phyloP scores from a whole-genome alignment of 2,329 filamentous ascomycete species.

The Alternaria gaisen region DNA sequence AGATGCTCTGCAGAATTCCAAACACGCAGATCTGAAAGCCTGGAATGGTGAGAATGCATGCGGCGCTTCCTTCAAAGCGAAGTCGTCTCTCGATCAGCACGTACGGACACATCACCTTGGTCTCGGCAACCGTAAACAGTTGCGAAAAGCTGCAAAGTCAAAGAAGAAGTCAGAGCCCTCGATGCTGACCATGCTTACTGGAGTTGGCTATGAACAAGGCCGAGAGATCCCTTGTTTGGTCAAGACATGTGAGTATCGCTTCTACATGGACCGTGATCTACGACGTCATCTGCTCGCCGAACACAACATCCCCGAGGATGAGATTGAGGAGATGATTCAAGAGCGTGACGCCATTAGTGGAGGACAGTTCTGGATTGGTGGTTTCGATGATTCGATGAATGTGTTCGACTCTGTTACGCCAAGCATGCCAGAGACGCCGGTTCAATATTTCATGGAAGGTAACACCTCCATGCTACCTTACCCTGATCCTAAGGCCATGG shows the following conservation, averaged over 20 bases:
- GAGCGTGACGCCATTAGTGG: constrained; percentile 53
- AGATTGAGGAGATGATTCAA: constrained; percentile 49
- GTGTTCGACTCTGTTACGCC: constrained; percentile 38
- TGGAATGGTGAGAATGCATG: constrained; percentile 77
- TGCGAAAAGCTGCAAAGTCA: constrained; percentile 50
- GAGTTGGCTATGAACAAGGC: constrained; percentile 62
- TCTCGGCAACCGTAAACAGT: constrained; percentile 53
- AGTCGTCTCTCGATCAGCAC: constrained; percentile 82
- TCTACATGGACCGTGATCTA: constrained; percentile 66
- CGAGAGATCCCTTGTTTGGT: constrained; percentile 63
- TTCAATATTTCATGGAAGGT: constrained; percentile 31
- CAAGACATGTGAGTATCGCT: constrained; percentile 61
- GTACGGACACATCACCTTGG: constrained; percentile 82
- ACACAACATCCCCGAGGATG: constrained; percentile 51
- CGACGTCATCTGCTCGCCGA: constrained; percentile 61
- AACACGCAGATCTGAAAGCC: constrained; percentile 61
- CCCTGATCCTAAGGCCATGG: constrained; percentile 10
- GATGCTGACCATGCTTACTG: constrained; percentile 61
- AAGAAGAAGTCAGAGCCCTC: constrained; percentile 41
- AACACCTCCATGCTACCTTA: constrained; percentile 12
- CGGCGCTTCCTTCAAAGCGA: constrained; percentile 77
- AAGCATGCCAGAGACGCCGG: constrained; percentile 46
- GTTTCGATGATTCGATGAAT: constrained; percentile 36
- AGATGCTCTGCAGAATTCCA: constrained; percentile 66
- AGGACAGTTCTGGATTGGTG: constrained; percentile 59